Evolutionary conservation across 768 basidiomycete species (phyloP).

Genomic region (Guyanaporus albipodus): DNA sequence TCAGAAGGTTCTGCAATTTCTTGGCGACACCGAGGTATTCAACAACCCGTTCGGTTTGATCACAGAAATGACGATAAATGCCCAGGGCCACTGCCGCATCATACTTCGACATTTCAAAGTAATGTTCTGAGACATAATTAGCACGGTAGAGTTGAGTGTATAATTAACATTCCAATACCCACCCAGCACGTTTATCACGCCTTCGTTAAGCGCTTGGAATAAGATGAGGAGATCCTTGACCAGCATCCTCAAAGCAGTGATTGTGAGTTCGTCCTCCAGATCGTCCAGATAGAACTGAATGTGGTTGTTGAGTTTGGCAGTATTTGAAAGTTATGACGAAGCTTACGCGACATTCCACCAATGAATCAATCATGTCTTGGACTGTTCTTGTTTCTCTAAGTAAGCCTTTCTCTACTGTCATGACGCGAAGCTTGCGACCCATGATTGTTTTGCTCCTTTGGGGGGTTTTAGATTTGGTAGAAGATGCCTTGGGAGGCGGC

Average conservation of each 20-base stretch:
- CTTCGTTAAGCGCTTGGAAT: constrained; percentile 96
- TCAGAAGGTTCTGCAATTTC: constrained; percentile 89
- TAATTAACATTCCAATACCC: constrained; percentile 36
- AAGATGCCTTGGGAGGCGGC: constrained; percentile 28
- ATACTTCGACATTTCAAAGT: constrained; percentile 96
- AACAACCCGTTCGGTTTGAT: constrained; percentile 87
- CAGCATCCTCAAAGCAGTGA: constrained; percentile 85
- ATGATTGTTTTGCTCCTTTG: constrained; percentile 71
- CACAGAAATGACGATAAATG: constrained; percentile 93
- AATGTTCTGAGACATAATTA: constrained; percentile 63
- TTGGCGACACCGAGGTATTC: constrained; percentile 90
- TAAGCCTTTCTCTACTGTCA: constrained; percentile 96
- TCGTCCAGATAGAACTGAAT: constrained; percentile 89
- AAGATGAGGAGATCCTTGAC: constrained; percentile 94
- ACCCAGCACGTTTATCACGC: constrained; percentile 80
- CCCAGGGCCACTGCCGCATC: constrained; percentile 82
- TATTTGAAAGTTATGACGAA: background rate
- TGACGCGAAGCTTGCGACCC: constrained; percentile 79
- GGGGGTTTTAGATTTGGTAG: constrained; percentile 34
- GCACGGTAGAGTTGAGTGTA: background rate
- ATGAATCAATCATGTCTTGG: constrained; percentile 82
- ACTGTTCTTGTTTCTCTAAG: constrained; percentile 89
- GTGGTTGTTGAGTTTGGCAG: background rate
- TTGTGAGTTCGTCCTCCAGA: constrained; percentile 86
- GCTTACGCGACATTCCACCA: constrained; percentile 85